Conservation (phyloP, 192 early-diverging fungal species). For the Dissophora globulifera region DNA sequence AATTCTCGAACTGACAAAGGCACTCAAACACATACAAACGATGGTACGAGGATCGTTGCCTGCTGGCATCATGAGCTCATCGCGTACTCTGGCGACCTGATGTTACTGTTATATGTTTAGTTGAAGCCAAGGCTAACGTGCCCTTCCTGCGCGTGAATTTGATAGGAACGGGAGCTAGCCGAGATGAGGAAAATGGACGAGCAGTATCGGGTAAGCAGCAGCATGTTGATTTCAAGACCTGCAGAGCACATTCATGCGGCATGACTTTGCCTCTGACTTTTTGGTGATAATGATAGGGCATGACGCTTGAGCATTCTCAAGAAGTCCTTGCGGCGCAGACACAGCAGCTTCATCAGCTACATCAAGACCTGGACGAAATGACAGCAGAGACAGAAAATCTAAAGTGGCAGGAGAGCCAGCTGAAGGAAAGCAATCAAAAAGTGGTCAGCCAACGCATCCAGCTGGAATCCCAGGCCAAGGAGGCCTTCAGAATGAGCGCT, state of each 20-base stretch:
- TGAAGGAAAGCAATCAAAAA: slow-evolving; percentile 28
- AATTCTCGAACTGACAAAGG: slow-evolving; percentile 16
- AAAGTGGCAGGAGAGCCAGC: slow-evolving; percentile 46
- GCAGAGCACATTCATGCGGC: too few species aligned
- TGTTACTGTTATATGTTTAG: too few species aligned
- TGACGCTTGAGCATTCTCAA: slow-evolving; percentile 41
- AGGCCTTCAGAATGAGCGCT: slow-evolving; percentile 36
- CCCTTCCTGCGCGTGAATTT: neutral
- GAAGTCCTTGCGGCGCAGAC: slow-evolving; percentile 31
- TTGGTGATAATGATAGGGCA: slow-evolving; percentile 24
- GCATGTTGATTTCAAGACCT: too few species aligned
- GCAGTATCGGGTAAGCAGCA: slow-evolving; percentile 45
- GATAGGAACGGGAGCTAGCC: slow-evolving; percentile 26
- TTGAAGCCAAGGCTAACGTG: too few species aligned
- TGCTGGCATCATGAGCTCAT: too few species aligned
- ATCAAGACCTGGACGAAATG: slow-evolving; percentile 36
- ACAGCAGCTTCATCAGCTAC: slow-evolving; percentile 31
- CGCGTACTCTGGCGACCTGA: too few species aligned
- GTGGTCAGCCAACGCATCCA: slow-evolving; percentile 13
- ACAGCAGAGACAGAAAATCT: slow-evolving; percentile 29
- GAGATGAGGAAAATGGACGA: slow-evolving; percentile 43
- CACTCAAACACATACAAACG: slow-evolving; percentile 31
- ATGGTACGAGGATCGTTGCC: too few species aligned
- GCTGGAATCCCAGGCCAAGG: slow-evolving; percentile 31
- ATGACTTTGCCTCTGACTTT: too few species aligned